Percentiles rank a stretch among this genome's conserved stretches.
These are phyloP conservation scores for Paracorniculantispora psalliotae DNA, from an alignment of 2,329 filamentous ascomycete species.

Conservation along the genomic window DNA sequence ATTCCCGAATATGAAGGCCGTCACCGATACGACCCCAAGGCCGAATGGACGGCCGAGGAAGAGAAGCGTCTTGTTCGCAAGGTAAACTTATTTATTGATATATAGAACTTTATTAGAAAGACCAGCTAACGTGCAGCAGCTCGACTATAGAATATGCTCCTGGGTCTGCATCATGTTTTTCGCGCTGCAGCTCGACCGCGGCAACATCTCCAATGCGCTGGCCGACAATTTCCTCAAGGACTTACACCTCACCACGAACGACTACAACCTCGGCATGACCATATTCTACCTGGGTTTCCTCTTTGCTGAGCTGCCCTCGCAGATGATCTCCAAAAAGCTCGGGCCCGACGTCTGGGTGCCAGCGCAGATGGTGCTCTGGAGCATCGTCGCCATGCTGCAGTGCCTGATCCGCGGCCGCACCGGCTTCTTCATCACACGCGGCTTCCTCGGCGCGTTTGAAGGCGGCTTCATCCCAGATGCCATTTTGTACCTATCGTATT, in stretches of 20 bases:
- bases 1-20: slow-evolving; percentile 53
- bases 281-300: slow-evolving; percentile 47
- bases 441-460: slow-evolving; percentile 31
- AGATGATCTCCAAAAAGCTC: slow-evolving; percentile 52
- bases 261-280: slow-evolving; percentile 45
- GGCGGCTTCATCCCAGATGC: slow-evolving; percentile 38
- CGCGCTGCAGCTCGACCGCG: slow-evolving; percentile 41
- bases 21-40: slow-evolving; percentile 54
- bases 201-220: slow-evolving; percentile 38
- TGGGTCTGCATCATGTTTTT: slow-evolving; percentile 46
- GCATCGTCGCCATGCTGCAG: slow-evolving; percentile 37
- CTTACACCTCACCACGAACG: slow-evolving; percentile 35
- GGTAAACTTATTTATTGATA: not conserved
- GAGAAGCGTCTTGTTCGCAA: slow-evolving; percentile 32
- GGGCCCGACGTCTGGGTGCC: slow-evolving; percentile 47
- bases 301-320: slow-evolving; percentile 54
- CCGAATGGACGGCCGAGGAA: slow-evolving; percentile 51
- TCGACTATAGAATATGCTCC: slow-evolving; percentile 32
- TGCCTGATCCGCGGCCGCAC: slow-evolving; percentile 11
- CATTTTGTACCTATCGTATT: slow-evolving; percentile 39
- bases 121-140: slow-evolving; percentile 11
- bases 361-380: slow-evolving; percentile 50
- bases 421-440: slow-evolving; percentile 22
- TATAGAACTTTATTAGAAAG: not conserved
- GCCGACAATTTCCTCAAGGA: slow-evolving; percentile 39